A percentile compares a stretch with the other conserved stretches of the same genome.
Evolutionary conservation across 805 yeast species (phyloP).

Genomic region (Candida quercuum): DNA sequence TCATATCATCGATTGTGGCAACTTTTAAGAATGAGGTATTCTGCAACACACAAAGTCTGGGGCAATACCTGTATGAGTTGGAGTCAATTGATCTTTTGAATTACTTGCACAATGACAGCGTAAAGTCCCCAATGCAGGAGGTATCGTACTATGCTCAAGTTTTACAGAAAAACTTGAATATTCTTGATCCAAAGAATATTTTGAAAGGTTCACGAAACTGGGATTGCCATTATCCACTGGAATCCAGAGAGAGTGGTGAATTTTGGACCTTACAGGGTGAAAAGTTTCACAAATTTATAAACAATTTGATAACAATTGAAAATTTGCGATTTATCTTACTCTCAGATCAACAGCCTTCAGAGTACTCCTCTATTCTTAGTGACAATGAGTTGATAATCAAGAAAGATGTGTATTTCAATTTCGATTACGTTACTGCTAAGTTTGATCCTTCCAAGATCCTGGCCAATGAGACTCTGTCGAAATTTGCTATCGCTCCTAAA

Average conservation of each 20-base stretch:
- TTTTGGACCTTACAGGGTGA: conserved; percentile 41
- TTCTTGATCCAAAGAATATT: conserved; percentile 32
- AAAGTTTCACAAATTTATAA: conserved; percentile 30
- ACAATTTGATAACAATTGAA: conserved; percentile 18
- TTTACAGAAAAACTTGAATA: conserved; percentile 32
- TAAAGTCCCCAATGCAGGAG: conserved; percentile 41
- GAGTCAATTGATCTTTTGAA: conserved; percentile 41
- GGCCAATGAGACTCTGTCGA: no score
- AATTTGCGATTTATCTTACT: conserved; percentile 32
- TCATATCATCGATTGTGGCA: conserved; percentile 31
- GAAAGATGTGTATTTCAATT: conserved; percentile 30
- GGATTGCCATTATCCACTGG: conserved; percentile 16
- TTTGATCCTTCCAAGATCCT: conserved; percentile 5
- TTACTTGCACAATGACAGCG: conserved; percentile 36
- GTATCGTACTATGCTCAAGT: conserved; percentile 34
- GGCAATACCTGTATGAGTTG: conserved; percentile 40
- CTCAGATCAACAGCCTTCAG: conserved; percentile 21
- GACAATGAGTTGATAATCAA: not conserved
- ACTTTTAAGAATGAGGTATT: conserved; percentile 14
- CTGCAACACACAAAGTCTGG: conserved; percentile 23
- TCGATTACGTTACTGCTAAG: conserved; percentile 29
- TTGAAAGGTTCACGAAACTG: conserved; percentile 35
- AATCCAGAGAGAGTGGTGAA: conserved; percentile 24
- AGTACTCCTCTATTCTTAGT: not conserved
- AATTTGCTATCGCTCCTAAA: conserved; percentile 9